Conservation (phyloP, 2,329 filamentous ascomycete species). For the Dactylonectria macrodidyma region DNA sequence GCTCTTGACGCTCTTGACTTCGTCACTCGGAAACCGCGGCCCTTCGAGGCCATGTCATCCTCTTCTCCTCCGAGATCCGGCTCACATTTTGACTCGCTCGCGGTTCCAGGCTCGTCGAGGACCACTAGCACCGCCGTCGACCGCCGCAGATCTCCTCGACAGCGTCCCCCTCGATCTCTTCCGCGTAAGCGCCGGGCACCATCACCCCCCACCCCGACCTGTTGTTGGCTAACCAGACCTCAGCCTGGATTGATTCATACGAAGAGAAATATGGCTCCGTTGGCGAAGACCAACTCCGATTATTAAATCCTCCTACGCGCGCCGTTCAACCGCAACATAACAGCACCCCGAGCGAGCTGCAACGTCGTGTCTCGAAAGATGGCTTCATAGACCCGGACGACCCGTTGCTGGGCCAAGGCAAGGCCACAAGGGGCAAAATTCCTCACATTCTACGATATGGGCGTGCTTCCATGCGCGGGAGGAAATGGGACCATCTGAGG, state of each 20-base stretch:
- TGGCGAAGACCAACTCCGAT: slow-evolving; percentile 56
- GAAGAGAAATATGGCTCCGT: slow-evolving; percentile 57
- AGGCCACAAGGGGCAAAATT: slow-evolving; percentile 55
- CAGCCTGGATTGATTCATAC: slow-evolving; percentile 67
- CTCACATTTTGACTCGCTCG: slow-evolving; percentile 40
- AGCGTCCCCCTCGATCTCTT: slow-evolving; percentile 46
- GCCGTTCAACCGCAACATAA: slow-evolving; percentile 60
- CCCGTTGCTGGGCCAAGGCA: slow-evolving; percentile 53
- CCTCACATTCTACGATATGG: slow-evolving; percentile 65
- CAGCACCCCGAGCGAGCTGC: slow-evolving; percentile 55
- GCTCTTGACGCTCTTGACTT: slow-evolving; percentile 6
- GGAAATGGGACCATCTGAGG: slow-evolving; percentile 73
- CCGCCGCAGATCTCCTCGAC: slow-evolving; percentile 32
- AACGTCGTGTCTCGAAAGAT: slow-evolving; percentile 63
- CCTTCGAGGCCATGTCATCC: slow-evolving; percentile 45
- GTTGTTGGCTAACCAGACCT: slow-evolving; percentile 22
- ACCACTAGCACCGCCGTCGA: slow-evolving; percentile 40
- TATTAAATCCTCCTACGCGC: slow-evolving; percentile 57
- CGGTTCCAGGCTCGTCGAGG: slow-evolving; percentile 38
- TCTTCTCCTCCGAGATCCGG: slow-evolving; percentile 46
- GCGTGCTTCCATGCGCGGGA: slow-evolving; percentile 61
- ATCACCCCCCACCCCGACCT: neutral
- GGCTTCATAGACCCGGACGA: slow-evolving; percentile 62
- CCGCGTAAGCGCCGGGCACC: slow-evolving; percentile 42
- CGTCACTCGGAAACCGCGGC: slow-evolving; percentile 28